These are phyloP conservation scores for Phytophthora pini DNA, from an alignment of 352 stramenopile species.

Conservation along the genomic window DNA sequence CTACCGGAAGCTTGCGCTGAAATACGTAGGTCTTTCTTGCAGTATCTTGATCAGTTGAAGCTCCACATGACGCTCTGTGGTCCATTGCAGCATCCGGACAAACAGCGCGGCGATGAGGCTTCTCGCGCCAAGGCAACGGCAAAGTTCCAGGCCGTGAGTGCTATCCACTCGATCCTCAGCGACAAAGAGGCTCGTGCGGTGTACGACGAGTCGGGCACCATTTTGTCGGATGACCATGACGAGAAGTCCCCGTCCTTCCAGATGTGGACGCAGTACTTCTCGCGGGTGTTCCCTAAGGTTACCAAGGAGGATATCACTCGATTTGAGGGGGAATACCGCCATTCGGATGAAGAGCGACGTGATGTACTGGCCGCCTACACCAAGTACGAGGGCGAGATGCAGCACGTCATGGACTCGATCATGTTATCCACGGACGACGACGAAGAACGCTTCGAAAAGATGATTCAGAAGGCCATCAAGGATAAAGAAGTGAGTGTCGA, in stretches of 20 bases:
- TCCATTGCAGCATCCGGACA: conserved; percentile 85
- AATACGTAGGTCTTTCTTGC: conserved; percentile 54
- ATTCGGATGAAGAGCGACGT: conserved; percentile 83
- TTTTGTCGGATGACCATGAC: conserved; percentile 61
- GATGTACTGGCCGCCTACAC: conserved; percentile 84
- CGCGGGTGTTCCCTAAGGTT: conserved; percentile 88
- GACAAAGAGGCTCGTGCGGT: conserved; percentile 71
- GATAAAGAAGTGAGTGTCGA: conserved; percentile 30
- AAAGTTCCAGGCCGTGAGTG: conserved; percentile 90
- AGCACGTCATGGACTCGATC: conserved; percentile 82
- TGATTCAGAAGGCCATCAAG: conserved; percentile 74
- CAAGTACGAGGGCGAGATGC: conserved; percentile 83
- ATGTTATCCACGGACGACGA: conserved; percentile 90
- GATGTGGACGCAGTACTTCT: conserved; percentile 91
- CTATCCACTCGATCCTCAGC: conserved; percentile 87
- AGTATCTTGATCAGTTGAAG: conserved; percentile 14
- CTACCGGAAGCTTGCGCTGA: conserved; percentile 75
- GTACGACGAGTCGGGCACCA: conserved; percentile 89
- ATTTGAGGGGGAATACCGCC: conserved; percentile 84
- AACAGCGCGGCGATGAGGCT: conserved; percentile 79
- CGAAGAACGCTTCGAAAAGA: conserved; percentile 66
- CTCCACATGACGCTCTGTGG: conserved; percentile 3
- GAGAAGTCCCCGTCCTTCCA: conserved; percentile 57
- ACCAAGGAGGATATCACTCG: conserved; percentile 78
- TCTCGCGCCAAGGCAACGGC: conserved; percentile 58